These are phyloP conservation scores for Trichosporon ovoides DNA, from an alignment of 1,284 basidiomycete species.

Conservation along the genomic window DNA sequence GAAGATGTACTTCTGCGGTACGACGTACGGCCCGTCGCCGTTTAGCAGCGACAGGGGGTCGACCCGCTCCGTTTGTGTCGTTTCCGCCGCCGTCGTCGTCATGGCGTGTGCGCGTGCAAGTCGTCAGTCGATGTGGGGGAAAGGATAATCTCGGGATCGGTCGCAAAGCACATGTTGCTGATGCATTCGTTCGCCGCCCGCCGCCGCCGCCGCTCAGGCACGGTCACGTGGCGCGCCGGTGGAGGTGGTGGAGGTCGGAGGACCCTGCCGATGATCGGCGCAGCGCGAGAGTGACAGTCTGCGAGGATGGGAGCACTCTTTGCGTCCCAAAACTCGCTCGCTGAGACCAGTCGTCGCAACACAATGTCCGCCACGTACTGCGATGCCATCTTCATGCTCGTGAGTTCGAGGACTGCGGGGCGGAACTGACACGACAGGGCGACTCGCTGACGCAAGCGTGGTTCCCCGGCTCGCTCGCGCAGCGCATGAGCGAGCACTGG, in stretches of 20 bases:
- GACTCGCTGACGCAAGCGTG: slow-evolving; percentile 47
- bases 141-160: neutral
- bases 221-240: neutral
- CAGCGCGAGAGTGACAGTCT: neutral
- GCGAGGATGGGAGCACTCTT: neutral
- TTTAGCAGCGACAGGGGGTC: slow-evolving; percentile 15
- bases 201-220: neutral
- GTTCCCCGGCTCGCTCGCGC: slow-evolving; percentile 35
- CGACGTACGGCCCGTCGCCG: slow-evolving; percentile 17
- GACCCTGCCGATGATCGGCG: neutral
- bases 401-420: slow-evolving; percentile 17
- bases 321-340: neutral
- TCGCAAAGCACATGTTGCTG: neutral
- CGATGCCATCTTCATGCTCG: slow-evolving; percentile 44
- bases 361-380: slow-evolving; percentile 36
- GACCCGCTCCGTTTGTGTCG: neutral
- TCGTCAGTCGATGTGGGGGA: neutral
- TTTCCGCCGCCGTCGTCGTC: neutral
- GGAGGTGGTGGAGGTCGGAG: neutral
- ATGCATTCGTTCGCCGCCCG: neutral
- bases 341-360: neutral
- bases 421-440: slow-evolving; percentile 27
- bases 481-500: slow-evolving; percentile 56
- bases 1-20: slow-evolving; percentile 67
- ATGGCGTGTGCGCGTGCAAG: neutral